Evolutionary conservation across 441 rosid species (phyloP), one percentile per base, ranked within the genome.

Genomic region (Kokia cookei): DNA sequence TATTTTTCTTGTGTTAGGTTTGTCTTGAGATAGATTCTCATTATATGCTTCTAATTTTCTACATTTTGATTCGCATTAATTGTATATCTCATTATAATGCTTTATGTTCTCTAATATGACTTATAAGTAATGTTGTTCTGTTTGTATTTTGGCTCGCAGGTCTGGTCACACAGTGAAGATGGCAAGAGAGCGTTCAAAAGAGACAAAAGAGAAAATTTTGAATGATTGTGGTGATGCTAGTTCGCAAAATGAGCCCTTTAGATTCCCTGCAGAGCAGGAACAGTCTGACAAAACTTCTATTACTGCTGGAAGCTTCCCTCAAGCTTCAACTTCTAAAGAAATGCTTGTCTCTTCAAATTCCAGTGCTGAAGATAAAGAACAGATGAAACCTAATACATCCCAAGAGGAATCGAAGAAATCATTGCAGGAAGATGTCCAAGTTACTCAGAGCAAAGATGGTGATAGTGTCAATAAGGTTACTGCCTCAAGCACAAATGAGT

Each of bases 1-100:
- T 97, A 93, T 80, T 97, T 97, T 84, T 93, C 97, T 76, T 97
- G 99, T 82, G 88, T 88, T 79, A 93, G 99, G 99, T 97, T 79
- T 79, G 98, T 83, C 71, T 73, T 78, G 24, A 73, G 65, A 69
- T 75, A 37, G 76, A 66, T 71, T 78, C 42, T 76, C 58, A 17
- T 71, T 76, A 78, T 76, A 43, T 37, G 59, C 35, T 37, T 19
- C 13, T 15, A 19, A 14, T 35, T n/a, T 61, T 61, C 42, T 61
- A 17, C 22, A 24, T 26, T 13, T 26, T 70, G 53, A 24, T 55
- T 60, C 75, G 48, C 76, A 13, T 43, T 80, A 51, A 55, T 53
- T 29, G 24, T 9, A 51, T 37, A 19, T 69, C 76, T 69, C 55
- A 68, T 74, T 57, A 59, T 66, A 55, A 53, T 73, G 65, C 75